phyloP scores from a whole-genome alignment of 208 protist genomes.

The Leishmania mexicana region DNA sequence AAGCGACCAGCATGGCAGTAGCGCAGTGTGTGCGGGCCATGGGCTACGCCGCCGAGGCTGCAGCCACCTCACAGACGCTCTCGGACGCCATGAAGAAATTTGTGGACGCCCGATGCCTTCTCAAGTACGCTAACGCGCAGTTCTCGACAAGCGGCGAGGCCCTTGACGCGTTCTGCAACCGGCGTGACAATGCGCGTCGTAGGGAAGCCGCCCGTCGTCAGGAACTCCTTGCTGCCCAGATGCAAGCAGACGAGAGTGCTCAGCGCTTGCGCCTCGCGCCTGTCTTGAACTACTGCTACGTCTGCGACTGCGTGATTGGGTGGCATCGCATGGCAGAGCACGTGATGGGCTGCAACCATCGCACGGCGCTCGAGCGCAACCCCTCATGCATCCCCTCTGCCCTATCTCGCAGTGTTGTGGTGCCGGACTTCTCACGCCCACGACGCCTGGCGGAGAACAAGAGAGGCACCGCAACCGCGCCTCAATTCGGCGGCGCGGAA shows the following conservation, averaged over 20 bases:
- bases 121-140: conserved; percentile 63
- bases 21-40: conserved; percentile 58
- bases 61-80: conserved; percentile 15
- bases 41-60: conserved; percentile 25
- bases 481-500: background rate
- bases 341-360: conserved; percentile 61
- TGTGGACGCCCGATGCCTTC: conserved; percentile 71
- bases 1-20: conserved; percentile 82
- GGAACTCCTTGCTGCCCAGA: conserved; percentile 19
- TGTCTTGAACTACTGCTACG: conserved; percentile 86
- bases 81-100: conserved; percentile 71
- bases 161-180: conserved; percentile 39
- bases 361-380: conserved; percentile 33
- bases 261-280: conserved; percentile 54
- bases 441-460: conserved; percentile 7
- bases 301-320: conserved; percentile 65
- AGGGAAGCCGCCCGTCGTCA: conserved; percentile 38
- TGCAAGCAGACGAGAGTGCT: conserved; percentile 30
- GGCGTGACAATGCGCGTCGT: conserved; percentile 46
- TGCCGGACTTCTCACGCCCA: conserved; percentile 39
- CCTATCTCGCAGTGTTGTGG: conserved; percentile 16
- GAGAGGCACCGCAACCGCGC: background rate
- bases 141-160: conserved; percentile 35
- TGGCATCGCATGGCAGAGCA: conserved; percentile 83
- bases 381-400: conserved; percentile 41